Evolutionary conservation across 495 filamentous ascomycete genomes (phyloP), one percentile per base, ranked within the genome.

Genomic region (Penicillium crystallinum): DNA sequence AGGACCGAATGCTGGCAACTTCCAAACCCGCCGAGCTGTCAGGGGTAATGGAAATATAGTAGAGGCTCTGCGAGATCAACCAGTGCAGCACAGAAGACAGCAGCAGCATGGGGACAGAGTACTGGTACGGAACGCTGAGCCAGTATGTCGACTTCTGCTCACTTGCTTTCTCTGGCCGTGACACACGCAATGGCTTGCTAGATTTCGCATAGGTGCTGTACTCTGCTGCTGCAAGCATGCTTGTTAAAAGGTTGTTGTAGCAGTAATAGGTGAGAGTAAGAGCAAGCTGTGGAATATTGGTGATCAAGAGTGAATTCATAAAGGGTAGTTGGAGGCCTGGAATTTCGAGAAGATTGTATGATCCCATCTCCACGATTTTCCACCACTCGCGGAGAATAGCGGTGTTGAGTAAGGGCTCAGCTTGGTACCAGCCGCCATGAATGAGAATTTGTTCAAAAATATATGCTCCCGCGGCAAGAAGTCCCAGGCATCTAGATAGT

Each of bases 151-250:
- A 66, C 0, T 63, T 63, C 49, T 79, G 76, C n/a, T n/a, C n/a
- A n/a, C n/a, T n/a, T 48, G 80, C 73, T 3, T 52, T 48, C 1
- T 68, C 68, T 1, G 77, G 74, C 10, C 59, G 54, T 0, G 77
- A 77, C 4, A 83, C 76, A 7, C 81, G 68, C 1, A 83, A 64
- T 1, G 59, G 42, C 36, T 68, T 74, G 4, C 63, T 57, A 5
- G 34, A 18, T 10, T 43, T 40, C 2, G 64, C 67, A 34, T 63
- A 73, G 2, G 47, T 43, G 34, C 46, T 57, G 57, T 64, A 75
- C 53, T 79, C 63, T 4, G 59, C 19, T 6, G 63, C 61, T 17
- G 67, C 53, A 19, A 74, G 56, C 74, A 80, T 77, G 40, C 54
- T 47, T 33, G 68, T 72, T n/a, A 73, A 47, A 4, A 75, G 38